Evolutionary conservation across 140 eudicot genomes (phyloP), one percentile per base, ranked within the genome.

Genomic region (Flaveria floridana): DNA sequence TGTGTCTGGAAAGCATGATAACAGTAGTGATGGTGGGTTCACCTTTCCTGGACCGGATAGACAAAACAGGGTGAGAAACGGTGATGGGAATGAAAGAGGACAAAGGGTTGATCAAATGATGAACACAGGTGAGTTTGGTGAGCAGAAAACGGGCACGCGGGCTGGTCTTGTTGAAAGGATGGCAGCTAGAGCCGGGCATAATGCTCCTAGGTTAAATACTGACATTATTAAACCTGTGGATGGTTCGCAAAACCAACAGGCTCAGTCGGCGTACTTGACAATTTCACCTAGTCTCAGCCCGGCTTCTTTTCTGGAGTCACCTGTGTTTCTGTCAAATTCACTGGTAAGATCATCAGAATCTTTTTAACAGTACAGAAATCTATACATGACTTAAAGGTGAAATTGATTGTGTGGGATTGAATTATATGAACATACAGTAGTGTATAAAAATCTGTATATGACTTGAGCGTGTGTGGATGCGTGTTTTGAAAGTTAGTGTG

Each of bases 181-280:
- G 83, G 97, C 95, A 12, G 95, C 95, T 9, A 76, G 96, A 83
- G 95, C 92, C 25, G 96, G 97, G 61, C 89, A 86, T 76, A 86
- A 82, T 78, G 97, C 91, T 74, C 96, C 93, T 25, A 88, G 91
- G 73, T 56, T 91, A 82, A 87, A 91, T 82, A 91, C 97, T 1
- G 89, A 88, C 57, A 79, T 81, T 66, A 84, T 88, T 3, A 88
- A 86, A 82, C 84, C 93, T 42, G 70, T 25, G 6, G 81, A 75
- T 61, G 50, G 37, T 51, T 83, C 85, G 12, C 87, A 77, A 58
- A 88, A 68, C 34, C 87, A 66, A 39, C 88, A 89, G 46, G 41
- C 77, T 56, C 86, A 61, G 64, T 83, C 95, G 14, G 88, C 93
- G 2, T 86, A 76, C 79, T 69, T 88, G 83, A 84, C 87, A 0